Percentiles rank a stretch among this genome's conserved stretches.
Evolutionary conservation across 257 asterid species (phyloP).

Genomic region (Rhazya stricta): DNA sequence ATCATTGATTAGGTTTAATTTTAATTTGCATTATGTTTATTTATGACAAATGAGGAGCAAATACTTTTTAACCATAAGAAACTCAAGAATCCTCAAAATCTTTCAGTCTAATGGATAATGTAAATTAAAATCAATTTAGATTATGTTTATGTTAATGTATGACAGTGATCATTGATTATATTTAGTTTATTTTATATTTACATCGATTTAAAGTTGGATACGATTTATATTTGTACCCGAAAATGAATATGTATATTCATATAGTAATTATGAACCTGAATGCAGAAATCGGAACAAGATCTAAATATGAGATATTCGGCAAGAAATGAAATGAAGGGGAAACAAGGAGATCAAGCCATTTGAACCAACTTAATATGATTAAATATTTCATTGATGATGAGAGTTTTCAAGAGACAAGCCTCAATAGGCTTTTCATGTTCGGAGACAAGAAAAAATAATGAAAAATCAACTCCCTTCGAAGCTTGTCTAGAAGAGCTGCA

Average conservation of each 20-base stretch:
- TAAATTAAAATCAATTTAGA: too few species aligned
- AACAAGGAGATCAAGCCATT: not conserved
- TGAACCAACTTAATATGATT: not conserved
- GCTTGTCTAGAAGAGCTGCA: constrained; percentile 73
- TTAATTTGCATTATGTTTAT: too few species aligned
- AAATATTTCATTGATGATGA: not conserved
- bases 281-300: not conserved
- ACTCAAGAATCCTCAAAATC: not conserved
- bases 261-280: not conserved
- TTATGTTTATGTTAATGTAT: too few species aligned
- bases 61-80: not conserved
- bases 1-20: too few species aligned
- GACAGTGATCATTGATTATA: too few species aligned
- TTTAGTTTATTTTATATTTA: too few species aligned
- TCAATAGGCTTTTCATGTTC: not conserved
- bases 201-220: not conserved
- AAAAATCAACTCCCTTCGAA: constrained; percentile 41
- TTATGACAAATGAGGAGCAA: too few species aligned
- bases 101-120: not conserved
- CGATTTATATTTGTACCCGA: not conserved
- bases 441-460: not conserved
- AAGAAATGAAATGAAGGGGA: not conserved
- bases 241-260: too few species aligned
- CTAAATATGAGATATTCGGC: not conserved
- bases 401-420: constrained; percentile 8